phyloP scores from a whole-genome alignment of 768 basidiomycete species.

The Tylopilus plumbeoviolaceoides region DNA sequence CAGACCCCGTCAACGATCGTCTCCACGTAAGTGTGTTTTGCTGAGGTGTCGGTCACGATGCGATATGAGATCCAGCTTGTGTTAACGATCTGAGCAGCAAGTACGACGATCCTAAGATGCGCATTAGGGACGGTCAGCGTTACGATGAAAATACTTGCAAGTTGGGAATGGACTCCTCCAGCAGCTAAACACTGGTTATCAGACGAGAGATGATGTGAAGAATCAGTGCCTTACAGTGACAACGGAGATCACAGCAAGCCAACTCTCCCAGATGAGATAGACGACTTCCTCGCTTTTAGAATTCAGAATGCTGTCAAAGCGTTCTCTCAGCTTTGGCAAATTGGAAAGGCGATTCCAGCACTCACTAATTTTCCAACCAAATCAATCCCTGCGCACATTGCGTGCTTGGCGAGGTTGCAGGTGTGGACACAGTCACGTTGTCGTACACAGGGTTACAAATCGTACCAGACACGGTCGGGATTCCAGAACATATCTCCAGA shows the following conservation, averaged over 20 bases:
- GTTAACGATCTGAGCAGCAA: slow-evolving; percentile 44
- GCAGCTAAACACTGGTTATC: slow-evolving; percentile 31
- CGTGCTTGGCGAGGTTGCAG: slow-evolving; percentile 7
- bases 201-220: background rate
- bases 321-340: background rate
- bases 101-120: slow-evolving; percentile 28
- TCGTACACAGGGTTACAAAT: slow-evolving; percentile 17
- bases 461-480: slow-evolving; percentile 32
- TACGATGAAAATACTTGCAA: slow-evolving; percentile 28
- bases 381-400: slow-evolving; percentile 41
- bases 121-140: background rate
- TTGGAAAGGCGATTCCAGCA: background rate
- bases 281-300: slow-evolving; percentile 46
- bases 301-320: slow-evolving; percentile 19
- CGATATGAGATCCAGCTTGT: slow-evolving; percentile 47
- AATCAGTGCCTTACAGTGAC: slow-evolving; percentile 37
- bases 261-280: slow-evolving; percentile 42
- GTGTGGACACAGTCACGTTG: slow-evolving; percentile 1
- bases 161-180: slow-evolving; percentile 51
- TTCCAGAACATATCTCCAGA: slow-evolving; percentile 36
- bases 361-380: slow-evolving; percentile 47
- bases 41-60: slow-evolving; percentile 30
- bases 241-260: slow-evolving; percentile 44
- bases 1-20: slow-evolving; percentile 39
- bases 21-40: slow-evolving; percentile 31